Conservation (phyloP, 768 basidiomycete genomes). For the Lactifluus subvellereus region DNA sequence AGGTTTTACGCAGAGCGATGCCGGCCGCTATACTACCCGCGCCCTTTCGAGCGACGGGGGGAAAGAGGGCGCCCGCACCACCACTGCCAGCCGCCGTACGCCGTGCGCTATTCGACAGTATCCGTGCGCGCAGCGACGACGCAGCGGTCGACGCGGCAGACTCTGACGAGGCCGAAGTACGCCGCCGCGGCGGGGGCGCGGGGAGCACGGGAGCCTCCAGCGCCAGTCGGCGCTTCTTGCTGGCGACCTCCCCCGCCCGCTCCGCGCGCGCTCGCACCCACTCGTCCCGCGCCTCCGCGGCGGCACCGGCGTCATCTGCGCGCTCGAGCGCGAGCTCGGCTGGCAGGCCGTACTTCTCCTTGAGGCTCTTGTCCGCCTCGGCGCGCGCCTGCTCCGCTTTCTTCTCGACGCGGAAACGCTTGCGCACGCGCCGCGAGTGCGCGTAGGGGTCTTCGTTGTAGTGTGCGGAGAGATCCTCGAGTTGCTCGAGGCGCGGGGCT, state of each 20-base stretch:
- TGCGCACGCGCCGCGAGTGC: constrained; percentile 67
- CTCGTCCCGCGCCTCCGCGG: constrained; percentile 52
- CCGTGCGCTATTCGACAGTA: constrained; percentile 22
- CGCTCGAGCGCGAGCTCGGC: constrained; percentile 58
- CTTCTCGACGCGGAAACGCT: constrained; percentile 83
- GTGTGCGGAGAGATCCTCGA: constrained; percentile 71
- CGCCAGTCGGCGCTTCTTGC: constrained; percentile 43
- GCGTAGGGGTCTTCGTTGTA: constrained; percentile 84
- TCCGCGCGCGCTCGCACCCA: constrained; percentile 54
- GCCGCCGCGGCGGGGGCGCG: background rate
- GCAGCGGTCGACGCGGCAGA: constrained; percentile 2
- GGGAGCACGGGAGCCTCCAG: constrained; percentile 19
- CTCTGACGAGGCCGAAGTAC: constrained; percentile 6
- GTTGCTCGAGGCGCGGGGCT: constrained; percentile 72
- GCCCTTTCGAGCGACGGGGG: constrained; percentile 2
- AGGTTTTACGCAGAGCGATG: constrained; percentile 15
- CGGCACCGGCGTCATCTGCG: constrained; percentile 53
- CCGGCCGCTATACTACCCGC: constrained; percentile 8
- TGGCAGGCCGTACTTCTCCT: constrained; percentile 72
- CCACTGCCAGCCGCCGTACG: constrained; percentile 1
- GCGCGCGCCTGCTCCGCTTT: constrained; percentile 66
- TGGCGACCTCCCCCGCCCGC: constrained; percentile 36
- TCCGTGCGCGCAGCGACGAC: constrained; percentile 19
- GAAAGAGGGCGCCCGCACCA: background rate
- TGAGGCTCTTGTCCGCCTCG: constrained; percentile 63